Base-by-base conservation (phyloP, 2,329 filamentous ascomycete genomes). In the Lachnellula subtilissima region DNA sequence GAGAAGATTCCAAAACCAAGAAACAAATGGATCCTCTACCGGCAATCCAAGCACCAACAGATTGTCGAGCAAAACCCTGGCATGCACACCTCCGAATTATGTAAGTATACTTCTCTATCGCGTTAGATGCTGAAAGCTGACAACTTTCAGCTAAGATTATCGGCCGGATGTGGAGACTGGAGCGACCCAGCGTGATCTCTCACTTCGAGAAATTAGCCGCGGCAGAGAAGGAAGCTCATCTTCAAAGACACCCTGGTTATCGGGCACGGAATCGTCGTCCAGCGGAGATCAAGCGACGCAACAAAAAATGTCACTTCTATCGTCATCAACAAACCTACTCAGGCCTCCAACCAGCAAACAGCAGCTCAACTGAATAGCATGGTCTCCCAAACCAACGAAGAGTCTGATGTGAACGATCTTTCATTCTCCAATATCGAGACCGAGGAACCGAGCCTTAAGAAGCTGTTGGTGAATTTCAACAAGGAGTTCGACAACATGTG, bases 11-110 rank as follows among this genome's bases (percentile, higher is more conserved):
- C 69, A 19, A 72, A 73, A 6, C 74, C 74, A 25, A 70, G 72
- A 15, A 76, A 76, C 59, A 72, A 73, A 5, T 76, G 72, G 65
- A 75, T 76, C 40, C 40, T 76, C 17, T 76, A 74, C 49, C 74
- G 74, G 58, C 72, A 72, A 57, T 71, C 74, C 36, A 65, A 69
- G 25, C 73, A 75, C 60, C 63, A 63, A 15, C 45, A 63, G 11
- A 61, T 75, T 42, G 73, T 73, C 62, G 55, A 63, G 3, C 57
- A 57, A 15, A 68, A 73, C 47, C 71, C 72, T 2, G 63, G 62
- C 14, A 69, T 75, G 17, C 45, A 47, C 23, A 47, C 19, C 12
- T 14, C 19, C 23, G 12, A 47, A 14, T 32, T 47, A 14, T 47
- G 45, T 47, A 28, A 3, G 45, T 47, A 5, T 15, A 39, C 37